Evolutionary conservation across 352 stramenopile genomes (phyloP).

Genomic region (Thraustochytrium striatum): DNA sequence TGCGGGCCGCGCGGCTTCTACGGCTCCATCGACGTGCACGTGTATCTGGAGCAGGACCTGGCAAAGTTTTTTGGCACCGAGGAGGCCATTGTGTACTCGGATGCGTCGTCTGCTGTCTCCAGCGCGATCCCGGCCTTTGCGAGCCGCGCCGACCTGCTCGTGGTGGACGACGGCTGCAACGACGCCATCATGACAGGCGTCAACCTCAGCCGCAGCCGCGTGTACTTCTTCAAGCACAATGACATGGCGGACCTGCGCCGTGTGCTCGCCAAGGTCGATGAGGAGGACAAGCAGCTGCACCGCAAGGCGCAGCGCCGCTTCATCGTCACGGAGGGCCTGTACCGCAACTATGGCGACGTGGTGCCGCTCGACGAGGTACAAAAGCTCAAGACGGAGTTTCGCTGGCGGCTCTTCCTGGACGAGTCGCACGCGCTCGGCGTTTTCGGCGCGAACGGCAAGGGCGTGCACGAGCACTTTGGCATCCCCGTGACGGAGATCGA

Average conservation of each 20-base stretch:
- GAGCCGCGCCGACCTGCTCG: constrained; percentile 91
- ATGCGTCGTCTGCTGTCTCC: constrained; percentile 15
- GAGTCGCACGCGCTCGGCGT: constrained; percentile 89
- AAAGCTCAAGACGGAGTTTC: constrained; percentile 80
- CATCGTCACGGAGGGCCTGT: constrained; percentile 94
- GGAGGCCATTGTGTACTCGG: constrained; percentile 89
- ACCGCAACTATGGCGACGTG: constrained; percentile 93
- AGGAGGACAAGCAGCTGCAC: constrained; percentile 76
- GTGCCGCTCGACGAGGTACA: constrained; percentile 86
- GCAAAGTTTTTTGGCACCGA: constrained; percentile 83
- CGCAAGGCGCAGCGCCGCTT: constrained; percentile 85
- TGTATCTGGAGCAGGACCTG: constrained; percentile 85
- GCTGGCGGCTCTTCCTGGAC: constrained; percentile 76
- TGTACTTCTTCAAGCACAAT: constrained; percentile 96
- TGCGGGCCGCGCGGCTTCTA: constrained; percentile 98
- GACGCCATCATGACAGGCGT: constrained; percentile 89
- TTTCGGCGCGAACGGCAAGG: constrained; percentile 79
- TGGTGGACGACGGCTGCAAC: constrained; percentile 91
- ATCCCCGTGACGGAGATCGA: constrained; percentile 65
- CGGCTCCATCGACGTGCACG: constrained; percentile 87
- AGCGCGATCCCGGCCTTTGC: constrained; percentile 88
- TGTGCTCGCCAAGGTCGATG: constrained; percentile 75
- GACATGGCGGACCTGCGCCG: constrained; percentile 90
- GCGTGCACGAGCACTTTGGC: constrained; percentile 73
- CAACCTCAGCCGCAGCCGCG: constrained; percentile 83